Percentiles rank a stretch among this genome's conserved stretches.
Evolutionary conservation across 768 basidiomycete genomes (phyloP).

Genomic region (Astraeus odoratus): DNA sequence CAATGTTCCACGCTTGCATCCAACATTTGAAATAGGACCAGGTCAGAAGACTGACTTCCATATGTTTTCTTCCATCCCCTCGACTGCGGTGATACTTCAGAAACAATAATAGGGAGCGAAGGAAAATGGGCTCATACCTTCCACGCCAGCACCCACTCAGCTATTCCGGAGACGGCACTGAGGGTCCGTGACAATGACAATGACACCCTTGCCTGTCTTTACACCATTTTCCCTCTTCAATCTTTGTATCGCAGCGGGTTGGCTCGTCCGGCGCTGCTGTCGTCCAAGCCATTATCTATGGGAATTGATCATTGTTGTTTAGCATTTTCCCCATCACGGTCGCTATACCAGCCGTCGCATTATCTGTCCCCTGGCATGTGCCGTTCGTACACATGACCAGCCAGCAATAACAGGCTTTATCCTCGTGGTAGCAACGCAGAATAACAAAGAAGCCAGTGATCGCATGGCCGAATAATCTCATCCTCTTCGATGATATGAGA

Average conservation of each 20-base stretch:
- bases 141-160: constrained; percentile 28
- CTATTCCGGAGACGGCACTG: constrained; percentile 30
- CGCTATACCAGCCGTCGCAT: constrained; percentile 21
- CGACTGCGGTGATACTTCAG: constrained; percentile 4
- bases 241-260: constrained; percentile 23
- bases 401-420: constrained; percentile 12
- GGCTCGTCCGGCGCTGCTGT: constrained; percentile 18
- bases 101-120: neutral
- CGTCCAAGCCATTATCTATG: constrained; percentile 18
- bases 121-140: constrained; percentile 12
- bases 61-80: constrained; percentile 14
- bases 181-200: constrained; percentile 25
- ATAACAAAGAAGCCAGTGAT: neutral
- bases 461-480: constrained; percentile 5
- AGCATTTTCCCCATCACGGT: neutral
- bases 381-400: constrained; percentile 29
- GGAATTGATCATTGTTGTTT: constrained; percentile 13
- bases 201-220: neutral
- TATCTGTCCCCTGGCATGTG: constrained; percentile 19
- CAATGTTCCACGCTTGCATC: constrained; percentile 15
- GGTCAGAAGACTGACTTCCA: constrained; percentile 15
- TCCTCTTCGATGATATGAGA: neutral
- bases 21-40: constrained; percentile 23
- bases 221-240: constrained; percentile 4
- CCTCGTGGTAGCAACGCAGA: constrained; percentile 2